These are phyloP conservation scores for Kitagawia praeruptora DNA, from an alignment of 129 eudicot species.

Conservation along the genomic window DNA sequence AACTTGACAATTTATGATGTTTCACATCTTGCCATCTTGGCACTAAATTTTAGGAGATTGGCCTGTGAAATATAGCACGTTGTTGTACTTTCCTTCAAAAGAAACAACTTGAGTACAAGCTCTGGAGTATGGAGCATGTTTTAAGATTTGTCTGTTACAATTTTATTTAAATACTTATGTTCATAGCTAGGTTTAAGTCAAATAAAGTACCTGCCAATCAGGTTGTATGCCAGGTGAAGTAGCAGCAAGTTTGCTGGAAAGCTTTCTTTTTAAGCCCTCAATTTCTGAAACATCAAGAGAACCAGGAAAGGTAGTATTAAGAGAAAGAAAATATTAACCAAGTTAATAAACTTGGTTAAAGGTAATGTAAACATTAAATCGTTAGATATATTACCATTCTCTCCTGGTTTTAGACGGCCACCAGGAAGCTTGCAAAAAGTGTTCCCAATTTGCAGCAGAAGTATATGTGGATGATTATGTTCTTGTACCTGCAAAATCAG, in stretches of 20 bases:
- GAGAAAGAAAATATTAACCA: background rate
- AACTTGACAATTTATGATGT: background rate
- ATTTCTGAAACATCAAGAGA: slow-evolving; percentile 33
- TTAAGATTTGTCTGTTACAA: background rate
- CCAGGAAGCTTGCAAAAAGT: slow-evolving; percentile 86
- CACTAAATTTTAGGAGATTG: background rate
- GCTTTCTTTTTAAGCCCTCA: slow-evolving; percentile 76
- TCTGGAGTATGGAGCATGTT: background rate
- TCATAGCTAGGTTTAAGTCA: background rate
- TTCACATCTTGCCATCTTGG: background rate
- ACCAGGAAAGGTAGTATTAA: background rate
- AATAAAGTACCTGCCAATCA: slow-evolving; percentile 59
- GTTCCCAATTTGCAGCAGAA: slow-evolving; percentile 80
- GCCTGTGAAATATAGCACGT: background rate
- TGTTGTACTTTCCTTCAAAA: background rate
- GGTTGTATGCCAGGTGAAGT: slow-evolving; percentile 48
- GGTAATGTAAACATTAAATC: background rate
- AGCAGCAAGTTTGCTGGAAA: slow-evolving; percentile 74
- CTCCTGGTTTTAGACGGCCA: slow-evolving; percentile 85
- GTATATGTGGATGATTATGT: slow-evolving; percentile 82
- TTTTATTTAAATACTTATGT: background rate
- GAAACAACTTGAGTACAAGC: background rate
- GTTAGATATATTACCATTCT: slow-evolving; percentile 29
- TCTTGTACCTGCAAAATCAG: slow-evolving; percentile 54
- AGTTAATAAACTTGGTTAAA: background rate